Percentiles rank a stretch among this genome's conserved stretches.
phyloP scores from a whole-genome alignment of 2,329 filamentous ascomycete species.

The Sclerotinia trifoliorum region DNA sequence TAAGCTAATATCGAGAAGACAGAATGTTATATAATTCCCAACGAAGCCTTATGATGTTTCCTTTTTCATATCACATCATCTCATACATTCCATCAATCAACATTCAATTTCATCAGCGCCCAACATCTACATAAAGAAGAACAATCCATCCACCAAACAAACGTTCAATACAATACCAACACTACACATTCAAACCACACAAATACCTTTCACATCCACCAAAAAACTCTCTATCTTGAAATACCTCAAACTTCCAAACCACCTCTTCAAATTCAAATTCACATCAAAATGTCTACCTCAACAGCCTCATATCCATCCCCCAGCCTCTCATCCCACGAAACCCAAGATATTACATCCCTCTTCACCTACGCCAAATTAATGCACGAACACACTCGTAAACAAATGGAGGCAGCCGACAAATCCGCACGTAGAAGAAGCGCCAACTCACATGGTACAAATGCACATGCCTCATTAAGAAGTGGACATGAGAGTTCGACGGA shows the following conservation, averaged over 20 bases:
- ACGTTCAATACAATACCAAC: not conserved
- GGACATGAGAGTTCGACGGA: not conserved
- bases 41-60: not conserved
- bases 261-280: not conserved
- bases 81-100: not conserved
- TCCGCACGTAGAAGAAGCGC: slow-evolving; percentile 41
- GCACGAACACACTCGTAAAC: slow-evolving; percentile 63
- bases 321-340: not conserved
- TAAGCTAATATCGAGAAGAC: not conserved
- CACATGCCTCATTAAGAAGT: slow-evolving; percentile 24
- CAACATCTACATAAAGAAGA: not conserved
- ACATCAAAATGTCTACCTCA: slow-evolving; percentile 14
- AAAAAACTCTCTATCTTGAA: not conserved
- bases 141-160: not conserved
- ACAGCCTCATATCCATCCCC: slow-evolving; percentile 1
- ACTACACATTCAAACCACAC: not conserved
- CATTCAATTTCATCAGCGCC: too few relatives aligned
- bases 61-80: not conserved
- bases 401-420: slow-evolving; percentile 59
- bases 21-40: slow-evolving; percentile 9
- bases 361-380: slow-evolving; percentile 57
- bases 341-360: slow-evolving; percentile 25
- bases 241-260: not conserved
- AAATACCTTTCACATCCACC: not conserved
- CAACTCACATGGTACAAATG: slow-evolving; percentile 22